These are phyloP conservation scores for Daldinia childiae DNA, from an alignment of 495 filamentous ascomycete species.

Conservation along the genomic window DNA sequence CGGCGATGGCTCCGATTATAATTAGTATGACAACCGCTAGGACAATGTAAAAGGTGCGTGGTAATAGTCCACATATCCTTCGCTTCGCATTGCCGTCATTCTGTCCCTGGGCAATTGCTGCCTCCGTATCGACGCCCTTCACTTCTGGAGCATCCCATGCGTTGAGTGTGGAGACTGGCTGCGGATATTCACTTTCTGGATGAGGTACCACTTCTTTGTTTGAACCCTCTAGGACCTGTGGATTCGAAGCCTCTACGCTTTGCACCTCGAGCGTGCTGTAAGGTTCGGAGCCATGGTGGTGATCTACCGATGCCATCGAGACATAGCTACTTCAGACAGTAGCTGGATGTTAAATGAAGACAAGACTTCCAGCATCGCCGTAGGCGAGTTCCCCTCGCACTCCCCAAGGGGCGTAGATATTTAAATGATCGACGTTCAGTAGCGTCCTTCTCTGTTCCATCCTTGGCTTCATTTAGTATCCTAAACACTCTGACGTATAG, in stretches of 20 bases:
- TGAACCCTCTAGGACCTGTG: conserved; percentile 7
- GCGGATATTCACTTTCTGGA: conserved; percentile 27
- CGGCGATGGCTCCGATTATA: conserved; percentile 28
- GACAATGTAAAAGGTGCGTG: conserved; percentile 26
- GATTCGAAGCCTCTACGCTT: conserved; percentile 10
- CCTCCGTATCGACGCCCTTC: conserved; percentile 1
- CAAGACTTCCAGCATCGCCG: neutral
- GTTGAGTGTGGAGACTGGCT: conserved; percentile 11
- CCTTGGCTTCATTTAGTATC: conserved; percentile 8
- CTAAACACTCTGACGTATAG: conserved; percentile 20
- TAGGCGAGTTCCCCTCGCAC: conserved; percentile 5
- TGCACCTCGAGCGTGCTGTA: conserved; percentile 39
- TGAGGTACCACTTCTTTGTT: conserved; percentile 32
- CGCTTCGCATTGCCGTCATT: conserved; percentile 1
- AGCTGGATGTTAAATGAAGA: conserved; percentile 14
- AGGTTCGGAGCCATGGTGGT: conserved; percentile 27
- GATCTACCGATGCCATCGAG: conserved; percentile 35
- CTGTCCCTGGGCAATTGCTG: neutral
- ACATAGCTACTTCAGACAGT: conserved; percentile 29
- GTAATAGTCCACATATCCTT: conserved; percentile 28
- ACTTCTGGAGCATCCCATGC: conserved; percentile 8
- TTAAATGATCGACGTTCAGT: conserved; percentile 5
- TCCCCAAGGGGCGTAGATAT: neutral
- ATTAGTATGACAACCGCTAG: conserved; percentile 18
- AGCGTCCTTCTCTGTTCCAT: neutral